Conservation (phyloP, 805 yeast species). For the Kazachstania kunashirensis region DNA sequence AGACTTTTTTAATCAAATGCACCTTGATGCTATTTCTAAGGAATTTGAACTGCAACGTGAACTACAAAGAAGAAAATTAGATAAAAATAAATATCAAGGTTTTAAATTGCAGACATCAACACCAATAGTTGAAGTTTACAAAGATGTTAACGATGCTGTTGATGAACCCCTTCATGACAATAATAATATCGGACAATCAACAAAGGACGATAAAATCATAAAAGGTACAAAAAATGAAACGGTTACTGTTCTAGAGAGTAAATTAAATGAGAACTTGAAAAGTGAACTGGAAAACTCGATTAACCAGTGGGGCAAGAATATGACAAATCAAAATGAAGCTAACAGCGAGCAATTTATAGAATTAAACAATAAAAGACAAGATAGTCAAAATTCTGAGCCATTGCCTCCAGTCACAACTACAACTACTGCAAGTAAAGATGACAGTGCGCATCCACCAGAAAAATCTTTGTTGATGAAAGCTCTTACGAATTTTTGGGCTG, state of each 20-base stretch:
- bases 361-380: not conserved
- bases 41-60: conserved; percentile 88
- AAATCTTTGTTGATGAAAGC: conserved; percentile 71
- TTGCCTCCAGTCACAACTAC: conserved; percentile 16
- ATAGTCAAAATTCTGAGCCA: conserved; percentile 7
- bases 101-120: conserved; percentile 61
- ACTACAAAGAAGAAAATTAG: conserved; percentile 55
- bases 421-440: conserved; percentile 19
- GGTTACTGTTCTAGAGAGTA: not conserved
- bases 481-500: conserved; percentile 92
- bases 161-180: conserved; percentile 40
- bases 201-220: not conserved
- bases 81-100: conserved; percentile 53
- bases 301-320: conserved; percentile 24
- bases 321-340: conserved; percentile 6
- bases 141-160: conserved; percentile 82
- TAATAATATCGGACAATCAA: not conserved
- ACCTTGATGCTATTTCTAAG: conserved; percentile 66
- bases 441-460: conserved; percentile 42
- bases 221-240: conserved; percentile 2
- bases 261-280: conserved; percentile 19
- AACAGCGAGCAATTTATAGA: not conserved
- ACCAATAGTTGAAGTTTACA: conserved; percentile 86
- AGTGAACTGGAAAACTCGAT: conserved; percentile 27
- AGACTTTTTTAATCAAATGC: conserved; percentile 59